phyloP scores from a whole-genome alignment of 2,329 filamentous ascomycete genomes.

The Kalmusia sp. region DNA sequence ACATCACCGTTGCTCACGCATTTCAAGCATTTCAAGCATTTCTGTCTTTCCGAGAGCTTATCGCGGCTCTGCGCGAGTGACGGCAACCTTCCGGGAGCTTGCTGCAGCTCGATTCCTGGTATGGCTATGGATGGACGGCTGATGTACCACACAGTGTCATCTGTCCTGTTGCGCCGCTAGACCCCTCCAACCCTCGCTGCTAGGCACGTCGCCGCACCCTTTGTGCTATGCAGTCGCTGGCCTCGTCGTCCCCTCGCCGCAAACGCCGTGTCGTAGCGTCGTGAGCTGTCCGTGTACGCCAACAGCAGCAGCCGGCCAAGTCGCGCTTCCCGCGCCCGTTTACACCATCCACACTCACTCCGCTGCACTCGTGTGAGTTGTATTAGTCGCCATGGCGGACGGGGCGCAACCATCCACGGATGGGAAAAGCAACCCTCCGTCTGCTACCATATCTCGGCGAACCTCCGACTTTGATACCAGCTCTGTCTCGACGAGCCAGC shows the following conservation, averaged over 20 bases:
- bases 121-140: conserved; percentile 14
- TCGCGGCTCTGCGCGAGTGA: conserved; percentile 6
- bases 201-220: conserved; percentile 7
- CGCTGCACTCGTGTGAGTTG: conserved; percentile 5
- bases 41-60: conserved; percentile 1
- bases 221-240: conserved; percentile 20
- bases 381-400: conserved; percentile 38
- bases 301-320: neutral
- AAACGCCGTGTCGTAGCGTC: conserved; percentile 13
- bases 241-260: conserved; percentile 13
- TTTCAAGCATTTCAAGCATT: neutral
- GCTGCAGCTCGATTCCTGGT: conserved; percentile 17
- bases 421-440: conserved; percentile 29
- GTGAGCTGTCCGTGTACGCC: conserved; percentile 6
- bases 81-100: conserved; percentile 8
- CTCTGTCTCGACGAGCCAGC: conserved; percentile 25
- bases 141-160: conserved; percentile 27
- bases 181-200: conserved; percentile 12
- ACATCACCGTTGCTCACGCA: no score
- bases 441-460: conserved; percentile 29
- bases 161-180: conserved; percentile 24
- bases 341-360: neutral
- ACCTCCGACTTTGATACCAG: conserved; percentile 34
- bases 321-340: neutral
- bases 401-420: conserved; percentile 32